These are phyloP conservation scores for Leccinellum luteum DNA, from an alignment of 768 basidiomycete genomes.

Conservation along the genomic window DNA sequence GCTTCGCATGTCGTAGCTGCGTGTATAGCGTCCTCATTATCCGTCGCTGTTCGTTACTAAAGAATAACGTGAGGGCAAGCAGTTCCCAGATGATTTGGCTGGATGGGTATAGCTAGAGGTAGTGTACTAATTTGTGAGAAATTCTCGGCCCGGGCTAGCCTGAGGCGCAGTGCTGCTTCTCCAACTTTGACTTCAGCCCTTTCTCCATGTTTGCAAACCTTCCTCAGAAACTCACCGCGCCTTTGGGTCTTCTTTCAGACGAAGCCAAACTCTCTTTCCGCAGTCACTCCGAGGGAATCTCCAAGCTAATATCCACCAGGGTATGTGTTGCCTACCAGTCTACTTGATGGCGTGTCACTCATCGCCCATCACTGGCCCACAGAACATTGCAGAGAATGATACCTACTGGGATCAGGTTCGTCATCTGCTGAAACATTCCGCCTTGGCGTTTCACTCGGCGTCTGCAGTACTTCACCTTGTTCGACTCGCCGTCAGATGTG, in stretches of 20 bases:
- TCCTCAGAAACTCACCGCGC: conserved; percentile 69
- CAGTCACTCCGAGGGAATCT: conserved; percentile 75
- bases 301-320: conserved; percentile 67
- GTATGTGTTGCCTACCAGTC: conserved; percentile 43
- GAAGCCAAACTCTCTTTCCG: conserved; percentile 90
- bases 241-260: conserved; percentile 78
- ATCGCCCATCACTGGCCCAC: conserved; percentile 4
- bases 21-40: neutral
- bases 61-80: neutral
- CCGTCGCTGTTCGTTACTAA: neutral
- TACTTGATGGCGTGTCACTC: neutral
- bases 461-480: conserved; percentile 72
- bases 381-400: conserved; percentile 77
- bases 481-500: conserved; percentile 88
- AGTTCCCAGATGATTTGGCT: too few relatives aligned
- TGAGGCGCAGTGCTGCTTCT: neutral
- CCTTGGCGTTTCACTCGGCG: neutral
- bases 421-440: neutral
- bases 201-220: conserved; percentile 62
- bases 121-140: neutral
- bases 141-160: conserved; percentile 1
- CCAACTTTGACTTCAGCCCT: neutral
- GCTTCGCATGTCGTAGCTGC: conserved; percentile 5
- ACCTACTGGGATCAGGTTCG: conserved; percentile 89
- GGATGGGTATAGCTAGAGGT: too few relatives aligned